These are phyloP conservation scores for Daldinia sp. DNA, from an alignment of 2,329 filamentous ascomycete species.

Conservation along the genomic window DNA sequence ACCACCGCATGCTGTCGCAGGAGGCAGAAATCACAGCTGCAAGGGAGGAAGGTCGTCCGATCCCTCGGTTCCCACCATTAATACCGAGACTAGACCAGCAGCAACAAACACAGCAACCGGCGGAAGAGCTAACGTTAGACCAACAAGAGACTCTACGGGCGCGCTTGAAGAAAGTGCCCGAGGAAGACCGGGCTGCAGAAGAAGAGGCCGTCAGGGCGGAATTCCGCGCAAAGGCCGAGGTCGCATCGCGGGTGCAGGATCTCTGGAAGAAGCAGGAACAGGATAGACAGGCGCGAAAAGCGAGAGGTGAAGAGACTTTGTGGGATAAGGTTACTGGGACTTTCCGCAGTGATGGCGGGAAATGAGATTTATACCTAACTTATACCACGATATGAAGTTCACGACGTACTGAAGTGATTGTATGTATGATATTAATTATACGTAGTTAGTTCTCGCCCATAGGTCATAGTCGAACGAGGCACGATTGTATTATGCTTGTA, in stretches of 20 bases:
- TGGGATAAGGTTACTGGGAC: slow-evolving; percentile 51
- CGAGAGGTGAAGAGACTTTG: slow-evolving; percentile 60
- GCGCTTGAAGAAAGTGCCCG: slow-evolving; percentile 64
- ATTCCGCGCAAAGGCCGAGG: slow-evolving; percentile 65
- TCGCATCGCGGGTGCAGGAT: slow-evolving; percentile 63
- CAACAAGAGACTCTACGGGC: slow-evolving; percentile 62
- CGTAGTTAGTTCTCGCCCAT: background rate
- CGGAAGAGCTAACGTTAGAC: slow-evolving; percentile 52
- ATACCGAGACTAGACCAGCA: slow-evolving; percentile 49
- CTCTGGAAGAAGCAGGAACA: slow-evolving; percentile 65
- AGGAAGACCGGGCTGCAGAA: slow-evolving; percentile 67
- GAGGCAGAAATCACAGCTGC: slow-evolving; percentile 78
- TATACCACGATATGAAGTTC: background rate
- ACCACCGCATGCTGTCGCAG: slow-evolving; percentile 84
- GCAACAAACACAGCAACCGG: slow-evolving; percentile 36
- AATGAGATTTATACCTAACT: slow-evolving; percentile 18
- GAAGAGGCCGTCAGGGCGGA: slow-evolving; percentile 71
- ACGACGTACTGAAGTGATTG: background rate
- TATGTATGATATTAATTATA: background rate
- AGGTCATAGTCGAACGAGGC: background rate
- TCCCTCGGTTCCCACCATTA: slow-evolving; percentile 67
- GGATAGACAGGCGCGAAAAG: slow-evolving; percentile 63
- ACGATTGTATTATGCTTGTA: slow-evolving; percentile 18
- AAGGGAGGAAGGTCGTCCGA: slow-evolving; percentile 65
- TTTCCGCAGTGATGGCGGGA: slow-evolving; percentile 37